These are phyloP conservation scores for Phytophthora litchii DNA, from an alignment of 352 stramenopile genomes.

Conservation along the genomic window DNA sequence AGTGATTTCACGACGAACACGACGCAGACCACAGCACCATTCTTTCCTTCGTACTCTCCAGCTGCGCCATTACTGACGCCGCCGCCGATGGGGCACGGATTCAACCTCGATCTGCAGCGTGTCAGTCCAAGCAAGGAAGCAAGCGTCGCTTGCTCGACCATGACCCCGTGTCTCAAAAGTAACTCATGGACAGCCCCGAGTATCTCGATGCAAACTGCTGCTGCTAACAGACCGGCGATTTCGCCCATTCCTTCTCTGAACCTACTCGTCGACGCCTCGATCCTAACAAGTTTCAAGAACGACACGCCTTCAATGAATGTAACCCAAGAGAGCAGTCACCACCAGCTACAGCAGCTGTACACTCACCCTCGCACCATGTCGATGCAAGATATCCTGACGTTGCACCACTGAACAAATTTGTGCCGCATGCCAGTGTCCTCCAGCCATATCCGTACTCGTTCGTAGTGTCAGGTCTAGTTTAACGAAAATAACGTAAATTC, in stretches of 20 bases:
- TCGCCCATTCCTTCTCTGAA: constrained; percentile 61
- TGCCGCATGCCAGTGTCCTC: constrained; percentile 5
- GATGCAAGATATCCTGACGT: constrained; percentile 73
- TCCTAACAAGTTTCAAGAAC: constrained; percentile 70
- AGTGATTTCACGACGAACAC: constrained; percentile 16
- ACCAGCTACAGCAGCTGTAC: constrained; percentile 12
- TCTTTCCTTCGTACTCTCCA: constrained; percentile 14
- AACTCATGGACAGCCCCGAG: constrained; percentile 28
- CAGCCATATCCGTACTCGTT: constrained; percentile 8
- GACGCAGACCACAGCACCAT: constrained; percentile 10
- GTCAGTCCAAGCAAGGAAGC: constrained; percentile 47
- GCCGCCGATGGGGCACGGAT: constrained; percentile 38
- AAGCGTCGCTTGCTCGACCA: constrained; percentile 7
- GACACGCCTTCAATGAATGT: constrained; percentile 30
- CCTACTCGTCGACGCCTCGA: constrained; percentile 72
- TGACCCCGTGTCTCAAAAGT: constrained; percentile 18
- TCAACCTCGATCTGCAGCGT: constrained; percentile 56
- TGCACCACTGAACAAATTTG: constrained; percentile 30
- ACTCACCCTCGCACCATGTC: constrained; percentile 59
- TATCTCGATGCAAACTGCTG: constrained; percentile 6
- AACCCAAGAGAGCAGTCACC: constrained; percentile 9
- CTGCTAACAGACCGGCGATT: constrained; percentile 4
- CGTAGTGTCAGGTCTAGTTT: constrained; percentile 28
- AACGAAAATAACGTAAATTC: constrained; percentile 38
- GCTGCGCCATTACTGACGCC: constrained; percentile 50